Conservation (phyloP, 371 early-diverging fungal genomes). For the Mucor circinelloides region DNA sequence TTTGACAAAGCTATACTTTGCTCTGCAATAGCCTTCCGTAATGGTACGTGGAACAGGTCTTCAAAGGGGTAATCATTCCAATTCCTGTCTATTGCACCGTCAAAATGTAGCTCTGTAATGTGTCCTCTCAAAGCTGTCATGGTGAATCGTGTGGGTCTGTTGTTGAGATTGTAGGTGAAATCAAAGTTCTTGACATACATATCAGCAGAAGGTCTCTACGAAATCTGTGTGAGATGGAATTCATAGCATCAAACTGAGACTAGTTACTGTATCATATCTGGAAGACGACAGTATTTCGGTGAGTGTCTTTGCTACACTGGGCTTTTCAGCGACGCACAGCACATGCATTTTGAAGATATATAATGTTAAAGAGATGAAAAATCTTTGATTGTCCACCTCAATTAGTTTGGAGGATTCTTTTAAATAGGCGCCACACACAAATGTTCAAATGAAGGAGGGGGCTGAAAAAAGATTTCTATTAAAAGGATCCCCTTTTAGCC, state of each 20-base stretch:
- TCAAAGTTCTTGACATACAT: slow-evolving; percentile 79
- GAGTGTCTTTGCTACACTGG: slow-evolving; percentile 94
- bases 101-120: slow-evolving; percentile 70
- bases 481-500: background rate
- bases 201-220: slow-evolving; percentile 58
- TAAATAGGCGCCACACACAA: background rate
- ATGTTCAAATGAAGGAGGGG: background rate
- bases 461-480: background rate
- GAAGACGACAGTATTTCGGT: slow-evolving; percentile 76
- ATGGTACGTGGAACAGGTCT: slow-evolving; percentile 60
- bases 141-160: slow-evolving; percentile 63
- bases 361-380: background rate
- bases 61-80: slow-evolving; percentile 67
- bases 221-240: background rate
- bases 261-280: slow-evolving; percentile 33
- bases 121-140: slow-evolving; percentile 93
- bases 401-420: no score
- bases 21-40: slow-evolving; percentile 16
- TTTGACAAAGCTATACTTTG: slow-evolving; percentile 56
- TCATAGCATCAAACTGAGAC: background rate
- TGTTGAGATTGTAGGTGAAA: slow-evolving; percentile 67
- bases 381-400: background rate
- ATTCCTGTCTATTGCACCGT: slow-evolving; percentile 40
- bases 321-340: slow-evolving; percentile 99
- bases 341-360: slow-evolving; percentile 52